Evolutionary conservation across 352 stramenopile species (phyloP), one percentile per base, ranked within the genome.

Genomic region (Pelagophyceae sp.): DNA sequence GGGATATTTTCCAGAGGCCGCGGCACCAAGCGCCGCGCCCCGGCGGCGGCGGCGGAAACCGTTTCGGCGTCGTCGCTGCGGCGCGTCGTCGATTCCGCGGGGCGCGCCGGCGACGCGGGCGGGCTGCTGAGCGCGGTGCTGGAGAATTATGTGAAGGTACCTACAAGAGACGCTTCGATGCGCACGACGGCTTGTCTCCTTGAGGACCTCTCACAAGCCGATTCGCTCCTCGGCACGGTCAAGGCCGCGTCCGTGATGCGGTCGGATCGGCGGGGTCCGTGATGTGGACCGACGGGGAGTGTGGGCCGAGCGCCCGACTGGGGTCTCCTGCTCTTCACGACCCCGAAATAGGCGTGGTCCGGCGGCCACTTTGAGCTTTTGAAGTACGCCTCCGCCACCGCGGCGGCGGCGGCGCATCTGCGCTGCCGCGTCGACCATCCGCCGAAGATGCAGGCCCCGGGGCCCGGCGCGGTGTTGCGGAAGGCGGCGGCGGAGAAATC

Each of bases 91-190:
- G 3, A 37, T 65, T 27, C 15, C 61, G 27, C 15, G 50, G 0
- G 45, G 1, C 2, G 0, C 37, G 92, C 11, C 37, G 72, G 37
- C 38, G 94, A 95, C 75, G 89, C 84, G 58, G 79, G 85, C 17
- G 79, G 93, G 54, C 78, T 97, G 19, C 83, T 96, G 60, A 91
- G 91, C 33, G 90, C 86, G 1, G 80, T 96, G 58, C 90, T 96
- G 51, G 91, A 96, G 79, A 96, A 95, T 79, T 85, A 94, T 72
- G 84, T 90, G 6, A 85, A 87, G 75, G 89, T 95, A 79, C 89
- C 90, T 38, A 94, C 93, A 79, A 95, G 91, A 76, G 90, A 95
- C 83, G 31, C 2, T 17, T 37, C 40, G 29, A 25, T 76, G 0
- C 35, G 69, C 38, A 38, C 3, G n/a, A 60, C 72, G 19, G 61